Evolutionary conservation across 441 rosid species (phyloP).

Genomic region (Adansonia gregorii): DNA sequence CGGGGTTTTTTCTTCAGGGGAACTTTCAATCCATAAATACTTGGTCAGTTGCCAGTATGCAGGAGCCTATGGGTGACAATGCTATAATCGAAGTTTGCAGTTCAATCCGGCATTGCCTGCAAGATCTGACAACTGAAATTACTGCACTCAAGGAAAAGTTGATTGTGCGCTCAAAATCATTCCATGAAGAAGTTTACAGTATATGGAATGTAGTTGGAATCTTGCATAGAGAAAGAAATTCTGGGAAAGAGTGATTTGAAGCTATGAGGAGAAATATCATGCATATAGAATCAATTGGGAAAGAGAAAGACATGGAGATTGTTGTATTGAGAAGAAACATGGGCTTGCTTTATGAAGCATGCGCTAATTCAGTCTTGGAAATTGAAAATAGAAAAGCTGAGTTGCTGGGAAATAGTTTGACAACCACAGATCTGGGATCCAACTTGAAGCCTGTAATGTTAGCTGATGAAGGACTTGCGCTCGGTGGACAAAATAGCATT

Average conservation of each 20-base stretch:
- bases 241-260: slow-evolving; percentile 49
- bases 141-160: slow-evolving; percentile 54
- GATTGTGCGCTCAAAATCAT: slow-evolving; percentile 49
- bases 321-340: slow-evolving; percentile 53
- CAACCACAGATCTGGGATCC: slow-evolving; percentile 35
- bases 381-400: slow-evolving; percentile 69
- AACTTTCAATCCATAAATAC: slow-evolving; percentile 43
- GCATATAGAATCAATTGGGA: slow-evolving; percentile 48
- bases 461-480: slow-evolving; percentile 37
- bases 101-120: slow-evolving; percentile 54
- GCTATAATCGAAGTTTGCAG: slow-evolving; percentile 47
- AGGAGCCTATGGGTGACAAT: slow-evolving; percentile 50
- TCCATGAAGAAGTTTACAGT: slow-evolving; percentile 56
- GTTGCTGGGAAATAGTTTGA: slow-evolving; percentile 40
- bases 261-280: slow-evolving; percentile 49
- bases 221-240: slow-evolving; percentile 45
- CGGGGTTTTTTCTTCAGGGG: slow-evolving; percentile 50
- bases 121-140: slow-evolving; percentile 52
- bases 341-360: slow-evolving; percentile 72
- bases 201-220: slow-evolving; percentile 51
- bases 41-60: slow-evolving; percentile 47
- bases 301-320: slow-evolving; percentile 63
- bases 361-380: slow-evolving; percentile 64
- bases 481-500: slow-evolving; percentile 33
- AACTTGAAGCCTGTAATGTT: slow-evolving; percentile 39